Evolutionary conservation across 371 early-diverging fungal genomes (phyloP), one percentile per base, ranked within the genome.

Genomic region (Catenaria anguillulae): DNA sequence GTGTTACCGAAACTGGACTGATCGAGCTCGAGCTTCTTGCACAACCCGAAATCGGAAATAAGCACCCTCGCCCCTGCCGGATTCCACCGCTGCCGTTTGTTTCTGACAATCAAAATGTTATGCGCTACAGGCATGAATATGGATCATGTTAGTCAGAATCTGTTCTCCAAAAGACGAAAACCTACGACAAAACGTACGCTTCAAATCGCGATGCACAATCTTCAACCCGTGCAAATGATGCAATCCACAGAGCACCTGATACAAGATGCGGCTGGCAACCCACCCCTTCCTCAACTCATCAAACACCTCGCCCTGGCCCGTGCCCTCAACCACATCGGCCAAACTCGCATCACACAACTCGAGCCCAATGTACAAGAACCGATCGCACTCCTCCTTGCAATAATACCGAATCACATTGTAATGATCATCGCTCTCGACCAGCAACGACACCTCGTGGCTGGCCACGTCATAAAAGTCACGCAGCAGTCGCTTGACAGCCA

Each of bases 31-130:
- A 99, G 77, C 59, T 89, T 87, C 67, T 96, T 92, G 62, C 93
- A 92, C 46, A 98, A 80, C 24, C 99, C 99, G 79, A 99, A 96
- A 71, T 99, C 99, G 42, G 93, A 91, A 19, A 99, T 89, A 62
- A 97, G 71, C 0, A 92, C 80, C 21, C 94, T 81, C 60, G 87
- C 66, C 29, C 62, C 56, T 6, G 70, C 70, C 21, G 74, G 67
- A 26, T 58, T 58, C 36, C 40, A 36, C 36, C 13, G 15, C 42
- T 33, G 24, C 26, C 66, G 73, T 58, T 73, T 80, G 31, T 78
- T 77, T 8, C 82, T 79, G 0, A 84, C 83, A 45, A 96, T 69
- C 55, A 96, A 73, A 55, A 96, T 93, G 64, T 93, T 93, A 66
- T 91, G 87, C 17, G 84, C 87, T 68, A 55, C 56, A 34, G n/a